Evolutionary conservation across 176 grass and related monocot genomes (phyloP), one percentile per base, ranked within the genome.

Genomic region (Elaeis guineensis): DNA sequence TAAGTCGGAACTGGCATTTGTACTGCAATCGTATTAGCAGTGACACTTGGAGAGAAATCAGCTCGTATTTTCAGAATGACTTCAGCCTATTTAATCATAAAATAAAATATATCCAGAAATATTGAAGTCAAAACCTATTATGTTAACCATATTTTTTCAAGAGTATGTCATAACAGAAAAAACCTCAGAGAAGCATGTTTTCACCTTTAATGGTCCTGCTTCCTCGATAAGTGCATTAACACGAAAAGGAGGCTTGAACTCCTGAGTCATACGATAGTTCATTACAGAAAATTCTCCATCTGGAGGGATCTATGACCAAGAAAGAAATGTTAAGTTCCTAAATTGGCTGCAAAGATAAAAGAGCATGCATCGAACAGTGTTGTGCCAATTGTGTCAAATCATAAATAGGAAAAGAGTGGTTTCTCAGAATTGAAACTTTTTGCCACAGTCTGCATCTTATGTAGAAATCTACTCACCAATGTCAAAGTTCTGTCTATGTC

Each of bases 201-300:
- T 52, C 67, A 98, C 93, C 81, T 77, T 89, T 25, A 81, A 80
- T 49, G 75, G 69, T 22, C 93, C 93, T 18, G 84, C 93, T 92
- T 98, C 84, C 81, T 98, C 93, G 81, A 98, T 98, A 54, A 98
- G 64, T 49, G 82, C 76, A 5, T 84, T 98, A 52, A 98, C 77
- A 11, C 71, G 79, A 64, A 98, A 98, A 16, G 94, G 84, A 0
- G 94, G 88, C 76, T 92, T 92, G 76, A 92, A 98, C 77, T 98
- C 94, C 70, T 86, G 94, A 80, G 94, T 98, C 71, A 89, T 86
- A 70, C 94, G 76, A 67, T 93, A 98, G 72, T 98, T 98, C 88
- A 98, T 98, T 50, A 98, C 94, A 49, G 88, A 57, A 69, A 98
- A 98, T 80, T 98, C 94, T 83, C 94, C 94, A 69, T 93, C 94